These are phyloP conservation scores for Mortierella sp. DNA, from an alignment of 371 early-diverging fungal genomes.

Conservation along the genomic window DNA sequence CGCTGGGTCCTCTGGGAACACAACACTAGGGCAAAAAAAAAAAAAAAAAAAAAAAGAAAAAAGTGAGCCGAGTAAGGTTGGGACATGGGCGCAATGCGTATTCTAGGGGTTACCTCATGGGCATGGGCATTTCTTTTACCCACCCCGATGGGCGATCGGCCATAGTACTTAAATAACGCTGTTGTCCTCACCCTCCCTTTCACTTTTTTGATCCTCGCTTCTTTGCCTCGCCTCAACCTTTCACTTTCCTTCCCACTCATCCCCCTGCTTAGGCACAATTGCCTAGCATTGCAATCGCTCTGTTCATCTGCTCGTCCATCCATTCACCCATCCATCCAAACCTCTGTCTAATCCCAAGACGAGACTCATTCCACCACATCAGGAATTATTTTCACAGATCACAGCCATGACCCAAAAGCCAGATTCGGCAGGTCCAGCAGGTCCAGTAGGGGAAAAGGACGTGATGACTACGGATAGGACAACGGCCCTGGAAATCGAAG, in stretches of 20 bases:
- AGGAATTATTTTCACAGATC: conserved; percentile 84
- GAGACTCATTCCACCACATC: conserved; percentile 31
- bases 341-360: neutral
- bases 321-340: neutral
- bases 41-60: neutral
- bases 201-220: neutral
- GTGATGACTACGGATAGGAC: conserved; percentile 23
- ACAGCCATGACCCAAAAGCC: neutral
- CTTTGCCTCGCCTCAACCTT: neutral
- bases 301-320: neutral
- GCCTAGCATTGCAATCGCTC: conserved; percentile 10
- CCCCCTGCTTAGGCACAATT: conserved; percentile 2
- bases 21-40: neutral
- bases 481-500: conserved; percentile 14
- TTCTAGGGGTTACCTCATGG: neutral
- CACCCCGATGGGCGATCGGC: conserved; percentile 8
- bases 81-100: too few species aligned
- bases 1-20: too few species aligned
- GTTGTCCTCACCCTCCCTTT: neutral
- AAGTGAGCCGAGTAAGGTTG: neutral
- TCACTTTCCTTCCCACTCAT: neutral
- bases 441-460: neutral
- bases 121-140: neutral
- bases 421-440: neutral
- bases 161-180: neutral